Conservation (phyloP, 2,329 filamentous ascomycete species). For the Pseudogymnoascus sp. region DNA sequence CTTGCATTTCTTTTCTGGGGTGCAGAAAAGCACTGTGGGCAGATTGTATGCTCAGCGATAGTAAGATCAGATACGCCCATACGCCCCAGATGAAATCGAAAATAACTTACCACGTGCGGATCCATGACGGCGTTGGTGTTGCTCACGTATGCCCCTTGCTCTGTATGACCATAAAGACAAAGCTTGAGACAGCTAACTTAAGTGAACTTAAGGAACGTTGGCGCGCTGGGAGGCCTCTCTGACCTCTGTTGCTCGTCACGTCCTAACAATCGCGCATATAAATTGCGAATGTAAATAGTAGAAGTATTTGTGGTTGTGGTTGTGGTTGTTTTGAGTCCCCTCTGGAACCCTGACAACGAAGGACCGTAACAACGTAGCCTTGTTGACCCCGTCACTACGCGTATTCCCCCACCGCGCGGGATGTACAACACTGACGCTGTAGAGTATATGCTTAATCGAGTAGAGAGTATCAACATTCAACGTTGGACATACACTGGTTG, state of each 20-base stretch:
- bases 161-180: not conserved
- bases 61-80: not conserved
- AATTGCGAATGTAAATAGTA: not conserved
- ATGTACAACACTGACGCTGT: not conserved
- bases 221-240: not conserved
- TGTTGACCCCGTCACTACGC: constrained; percentile 4
- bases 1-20: not conserved
- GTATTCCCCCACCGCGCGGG: not conserved
- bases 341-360: constrained; percentile 25
- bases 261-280: not conserved
- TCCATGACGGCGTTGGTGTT: not conserved
- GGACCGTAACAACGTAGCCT: constrained; percentile 34
- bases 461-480: not conserved
- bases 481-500: not conserved
- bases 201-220: not conserved
- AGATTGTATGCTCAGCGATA: not conserved
- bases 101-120: not conserved
- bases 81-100: not conserved
- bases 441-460: not conserved
- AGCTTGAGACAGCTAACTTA: not conserved
- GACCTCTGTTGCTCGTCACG: not conserved
- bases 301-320: not conserved
- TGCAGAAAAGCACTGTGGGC: not conserved
- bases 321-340: constrained; percentile 35
- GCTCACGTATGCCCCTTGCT: not conserved